phyloP scores from a whole-genome alignment of 306 rosid species.

The Aeschynomene evenia region DNA sequence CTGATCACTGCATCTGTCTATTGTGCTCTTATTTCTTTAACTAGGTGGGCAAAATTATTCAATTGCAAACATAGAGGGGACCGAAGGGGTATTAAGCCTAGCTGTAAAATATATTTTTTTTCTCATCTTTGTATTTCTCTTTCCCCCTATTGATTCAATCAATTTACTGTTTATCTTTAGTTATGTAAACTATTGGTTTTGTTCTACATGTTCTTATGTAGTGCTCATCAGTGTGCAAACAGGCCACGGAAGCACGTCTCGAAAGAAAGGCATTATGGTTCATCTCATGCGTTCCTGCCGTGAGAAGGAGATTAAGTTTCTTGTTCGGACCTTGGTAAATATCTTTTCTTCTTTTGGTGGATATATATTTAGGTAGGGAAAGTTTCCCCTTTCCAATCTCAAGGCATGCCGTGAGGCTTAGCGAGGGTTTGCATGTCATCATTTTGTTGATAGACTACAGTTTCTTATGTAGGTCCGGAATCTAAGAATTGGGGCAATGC shows the following conservation, averaged over 20 bases:
- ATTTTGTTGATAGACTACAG: background rate
- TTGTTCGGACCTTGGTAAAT: conserved; percentile 92
- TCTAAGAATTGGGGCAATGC: conserved; percentile 91
- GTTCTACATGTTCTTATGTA: conserved; percentile 42
- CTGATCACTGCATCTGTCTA: background rate
- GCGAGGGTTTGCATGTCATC: background rate
- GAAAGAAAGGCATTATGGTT: conserved; percentile 77
- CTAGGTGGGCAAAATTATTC: background rate
- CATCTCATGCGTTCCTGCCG: conserved; percentile 85
- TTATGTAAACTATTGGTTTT: conserved; percentile 21
- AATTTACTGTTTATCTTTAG: conserved; percentile 10
- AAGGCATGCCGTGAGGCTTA: background rate
- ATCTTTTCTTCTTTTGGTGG: background rate
- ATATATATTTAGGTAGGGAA: conserved; percentile 11
- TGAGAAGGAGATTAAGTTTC: conserved; percentile 91
- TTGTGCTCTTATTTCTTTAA: background rate
- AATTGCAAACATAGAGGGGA: background rate
- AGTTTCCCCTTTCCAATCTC: conserved; percentile 10
- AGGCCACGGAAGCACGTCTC: conserved; percentile 80
- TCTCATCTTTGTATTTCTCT: background rate
- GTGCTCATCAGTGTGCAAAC: conserved; percentile 73
- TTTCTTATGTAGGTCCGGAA: conserved; percentile 64
- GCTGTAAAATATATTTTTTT: conserved; percentile 14
- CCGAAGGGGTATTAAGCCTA: conserved; percentile 8
- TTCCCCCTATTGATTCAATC: background rate